Evolutionary conservation across 345 rosid genomes (phyloP), one percentile per base, ranked within the genome.

Genomic region (Gossypium longicalyx): DNA sequence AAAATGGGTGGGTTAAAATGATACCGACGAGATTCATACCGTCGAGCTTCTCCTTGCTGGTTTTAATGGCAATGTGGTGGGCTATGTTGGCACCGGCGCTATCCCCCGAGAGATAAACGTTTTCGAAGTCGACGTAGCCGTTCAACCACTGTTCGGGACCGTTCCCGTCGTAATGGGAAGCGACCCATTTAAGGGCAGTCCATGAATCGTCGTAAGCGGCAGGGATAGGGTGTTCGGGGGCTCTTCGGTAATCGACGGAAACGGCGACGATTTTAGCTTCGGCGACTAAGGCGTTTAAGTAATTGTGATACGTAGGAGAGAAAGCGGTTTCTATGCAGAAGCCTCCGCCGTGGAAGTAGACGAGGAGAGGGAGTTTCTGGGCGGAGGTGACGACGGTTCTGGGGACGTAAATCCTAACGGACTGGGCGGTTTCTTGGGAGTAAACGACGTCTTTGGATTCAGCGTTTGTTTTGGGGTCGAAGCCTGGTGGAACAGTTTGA

Each of bases 271-370:
- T 59, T 34, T 79, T 58, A 3, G 91, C 80, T 0, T 77, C 77
- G 27, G 85, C 52, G 3, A 79, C 86, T 3, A 84, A 67, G 29
- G 75, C 2, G 3, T 45, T 73, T 49, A 87, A 65, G 66, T 79
- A 82, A 43, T 71, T 52, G 19, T 81, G 80, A 72, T 70, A 79
- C 12, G 49, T 61, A 15, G 77, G 84, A 0, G 85, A 77, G 34
- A 72, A 75, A 20, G 91, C 81, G 0, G 89, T 67, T 16, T 82
- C 86, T 29, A 77, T 51, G 72, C 83, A 77, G 78, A 86, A 87
- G 41, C 77, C 87, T 3, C 91, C 88, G 4, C 93, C 90, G 29
- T 87, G 87, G 73, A 77, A 74, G 83, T 85, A 89, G 45, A 91
- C 72, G 4, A 89, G 78, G 3, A 91, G 60, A 1, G 89, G 86